These are phyloP conservation scores for Cucurbita argyrosperma DNA, from an alignment of 306 rosid species.

Conservation along the genomic window DNA sequence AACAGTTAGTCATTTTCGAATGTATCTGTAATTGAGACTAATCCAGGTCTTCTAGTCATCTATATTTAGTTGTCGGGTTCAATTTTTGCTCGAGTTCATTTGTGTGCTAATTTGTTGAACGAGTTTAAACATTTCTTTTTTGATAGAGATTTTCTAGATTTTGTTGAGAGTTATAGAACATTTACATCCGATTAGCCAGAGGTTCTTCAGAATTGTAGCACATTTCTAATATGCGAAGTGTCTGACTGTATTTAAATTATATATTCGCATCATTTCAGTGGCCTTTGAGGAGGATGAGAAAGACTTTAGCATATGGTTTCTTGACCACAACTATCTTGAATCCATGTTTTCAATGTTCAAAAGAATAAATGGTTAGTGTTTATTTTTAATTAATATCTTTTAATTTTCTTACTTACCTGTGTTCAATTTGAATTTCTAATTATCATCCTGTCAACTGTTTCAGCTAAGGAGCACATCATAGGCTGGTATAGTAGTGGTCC, in stretches of 20 bases:
- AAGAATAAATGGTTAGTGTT: slow-evolving; percentile 54
- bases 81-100: not conserved
- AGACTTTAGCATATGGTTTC: slow-evolving; percentile 84
- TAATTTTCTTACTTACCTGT: not conserved
- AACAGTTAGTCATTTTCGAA: not conserved
- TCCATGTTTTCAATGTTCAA: slow-evolving; percentile 87
- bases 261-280: slow-evolving; percentile 23
- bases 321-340: slow-evolving; percentile 78
- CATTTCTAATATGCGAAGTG: not conserved
- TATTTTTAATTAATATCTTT: not conserved
- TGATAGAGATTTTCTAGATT: not conserved
- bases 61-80: not conserved
- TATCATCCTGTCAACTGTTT: not conserved
- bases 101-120: not conserved
- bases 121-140: not conserved
- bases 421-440: not conserved
- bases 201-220: not conserved
- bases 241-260: not conserved
- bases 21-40: not conserved
- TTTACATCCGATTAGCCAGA: not conserved
- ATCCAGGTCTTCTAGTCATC: not conserved
- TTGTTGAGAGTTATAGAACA: not conserved
- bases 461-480: slow-evolving; percentile 79
- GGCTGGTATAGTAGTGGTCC: slow-evolving; percentile 97
- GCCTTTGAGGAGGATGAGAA: slow-evolving; percentile 86